Base-by-base conservation (phyloP, 2,329 filamentous ascomycete genomes). In the Penicillium sp. region DNA sequence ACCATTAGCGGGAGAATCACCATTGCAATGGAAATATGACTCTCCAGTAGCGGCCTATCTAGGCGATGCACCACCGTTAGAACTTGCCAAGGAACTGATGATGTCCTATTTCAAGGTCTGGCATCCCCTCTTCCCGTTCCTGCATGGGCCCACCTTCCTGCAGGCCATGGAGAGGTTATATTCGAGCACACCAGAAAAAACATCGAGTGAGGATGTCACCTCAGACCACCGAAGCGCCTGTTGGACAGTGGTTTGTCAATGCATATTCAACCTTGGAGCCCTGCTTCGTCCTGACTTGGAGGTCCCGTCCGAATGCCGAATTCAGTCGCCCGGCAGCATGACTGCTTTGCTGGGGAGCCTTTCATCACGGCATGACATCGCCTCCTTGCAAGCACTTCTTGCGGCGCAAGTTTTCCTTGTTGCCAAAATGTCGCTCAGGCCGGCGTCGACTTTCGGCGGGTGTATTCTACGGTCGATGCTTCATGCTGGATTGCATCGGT, bases 101-200 rank as follows among this genome's bases (percentile, higher is more conserved):
- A 80, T 82, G 70, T 72, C 76, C 19, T 85, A 84, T 64, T 85
- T 85, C 68, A 79, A 77, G 65, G 75, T 79, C 10, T 85, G 82
- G 82, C 83, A 85, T 74, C 82, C 82, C 0, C 72, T 85, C 13
- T 82, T 84, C 60, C 83, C 83, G 0, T 84, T 85, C 62, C 66
- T 85, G 4, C 82, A 84, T 53, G 83, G 83, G 0, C 83, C 81
- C 0, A 79, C 79, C 1, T 83, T 84, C 53, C 66, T 84, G 26
- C 75, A 78, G 35, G 75, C 80, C 15, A 76, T 85, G 65, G 77
- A 83, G 42, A 65, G 68, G 12, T 73, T 83, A 44, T 83, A 83
- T 65, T 70, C 69, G 0, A 61, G 63, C n/a, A 37, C 45, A 19
- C 51, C 56, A 15, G 40, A 64, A 38, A 37, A 13, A 7, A 38